Base-by-base conservation (phyloP, 192 early-diverging fungal species). In the Lobulomyces angularis region DNA sequence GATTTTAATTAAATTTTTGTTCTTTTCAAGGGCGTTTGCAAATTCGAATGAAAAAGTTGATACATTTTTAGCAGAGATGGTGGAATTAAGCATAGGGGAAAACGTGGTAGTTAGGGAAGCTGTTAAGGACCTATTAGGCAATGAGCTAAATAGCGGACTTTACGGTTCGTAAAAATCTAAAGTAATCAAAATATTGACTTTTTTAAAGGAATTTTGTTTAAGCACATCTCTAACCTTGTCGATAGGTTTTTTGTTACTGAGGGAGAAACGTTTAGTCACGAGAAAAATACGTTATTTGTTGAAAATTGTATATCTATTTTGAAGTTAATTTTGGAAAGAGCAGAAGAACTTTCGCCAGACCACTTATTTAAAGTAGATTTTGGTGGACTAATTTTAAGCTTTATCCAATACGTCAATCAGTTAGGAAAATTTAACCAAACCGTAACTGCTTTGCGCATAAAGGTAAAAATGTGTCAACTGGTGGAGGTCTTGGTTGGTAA, bases 71-170 rank as follows among this genome's bases (percentile, higher is more conserved):
- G 46, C 52, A 23, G 81, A 86, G 12, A 62, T 90, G 60, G 70
- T 83, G 1, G 70, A 77, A 20, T 62, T 88, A 16, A 45, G 86
- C 18, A 64, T 79, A 1, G 77, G 62, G n/a, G 84, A 90, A 37
- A 77, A 81, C 31, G 64, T 78, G 3, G 55, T 77, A 37, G 67
- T 88, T 12, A 64, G 87, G 9, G 85, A 87, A 55, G 66, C 59
- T 29, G 80, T 73, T 8, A 81, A 81, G 43, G 82, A 88, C 24
- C 72, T 81, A n/a, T 53, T 90, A n/a, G 87, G 84, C 11, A 56
- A 55, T 12, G 86, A 88, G 31, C 58, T 90, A 11, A 62, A 65
- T 3, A 67, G 69, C 11, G 59, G 66, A 2, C 40, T 89, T 6
- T 86, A 83, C 37, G 70, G 55, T 62, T 29, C 35, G 40, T 37